Evolutionary conservation across 192 early-diverging fungal genomes (phyloP).

Genomic region (Backusella australiensis): DNA sequence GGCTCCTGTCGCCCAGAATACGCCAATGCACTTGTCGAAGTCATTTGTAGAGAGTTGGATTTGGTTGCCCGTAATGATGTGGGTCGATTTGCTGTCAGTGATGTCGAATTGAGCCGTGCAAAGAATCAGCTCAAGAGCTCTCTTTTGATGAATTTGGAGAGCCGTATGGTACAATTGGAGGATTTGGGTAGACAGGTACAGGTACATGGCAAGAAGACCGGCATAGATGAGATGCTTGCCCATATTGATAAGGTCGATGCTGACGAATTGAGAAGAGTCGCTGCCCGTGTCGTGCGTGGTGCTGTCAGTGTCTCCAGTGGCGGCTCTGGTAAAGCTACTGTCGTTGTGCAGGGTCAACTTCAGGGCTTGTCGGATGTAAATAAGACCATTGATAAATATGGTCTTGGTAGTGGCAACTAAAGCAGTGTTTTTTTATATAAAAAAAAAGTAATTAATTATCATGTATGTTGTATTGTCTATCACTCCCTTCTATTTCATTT

Average conservation of each 20-base stretch:
- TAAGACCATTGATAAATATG: slow-evolving; percentile 51
- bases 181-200: slow-evolving; percentile 89
- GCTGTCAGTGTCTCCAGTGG: slow-evolving; percentile 51
- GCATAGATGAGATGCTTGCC: slow-evolving; percentile 73
- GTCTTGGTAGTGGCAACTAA: slow-evolving; percentile 36
- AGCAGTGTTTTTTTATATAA: not conserved
- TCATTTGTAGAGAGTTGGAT: slow-evolving; percentile 83
- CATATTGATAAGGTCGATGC: slow-evolving; percentile 77
- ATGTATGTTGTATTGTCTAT: not conserved
- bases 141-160: slow-evolving; percentile 93
- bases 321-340: slow-evolving; percentile 60
- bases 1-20: slow-evolving; percentile 81
- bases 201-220: slow-evolving; percentile 70
- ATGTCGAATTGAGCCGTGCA: slow-evolving; percentile 74
- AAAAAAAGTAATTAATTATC: not conserved
- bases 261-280: slow-evolving; percentile 79
- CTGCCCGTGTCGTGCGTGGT: slow-evolving; percentile 64
- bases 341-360: slow-evolving; percentile 65
- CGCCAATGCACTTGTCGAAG: slow-evolving; percentile 71
- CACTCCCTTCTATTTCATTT: not conserved
- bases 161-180: slow-evolving; percentile 90
- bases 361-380: slow-evolving; percentile 39
- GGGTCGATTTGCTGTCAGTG: slow-evolving; percentile 42
- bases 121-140: slow-evolving; percentile 95
- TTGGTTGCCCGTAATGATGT: slow-evolving; percentile 52